Base-by-base conservation (phyloP, 768 basidiomycete species). In the Lentinula boryana region DNA sequence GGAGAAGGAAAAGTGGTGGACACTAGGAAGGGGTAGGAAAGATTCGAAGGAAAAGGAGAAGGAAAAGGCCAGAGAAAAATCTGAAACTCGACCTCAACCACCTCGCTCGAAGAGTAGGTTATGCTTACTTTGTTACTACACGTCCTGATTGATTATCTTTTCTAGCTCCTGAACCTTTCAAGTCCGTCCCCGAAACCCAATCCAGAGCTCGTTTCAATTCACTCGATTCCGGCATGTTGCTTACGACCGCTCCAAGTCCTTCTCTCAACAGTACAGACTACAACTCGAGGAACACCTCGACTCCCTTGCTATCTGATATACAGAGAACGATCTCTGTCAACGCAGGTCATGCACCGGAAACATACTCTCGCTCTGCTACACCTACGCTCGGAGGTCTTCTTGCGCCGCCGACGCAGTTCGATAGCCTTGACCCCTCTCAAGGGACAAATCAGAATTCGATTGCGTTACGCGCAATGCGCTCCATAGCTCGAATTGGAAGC, bases 1-100 rank as follows among this genome's bases (percentile, higher is more conserved):
- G 58, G 82, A 79, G 63, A 83, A 78, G 66, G 78, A 80, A 67
- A 88, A 85, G 70, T 93, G 90, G 89, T 93, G 90, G 91, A 92
- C 82, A 63, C 85, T 93, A 61, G 85, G 88, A 5, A 75, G 88
- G 13, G 88, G 88, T 9, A 73, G 87, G 65, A 91, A 86, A 68
- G 89, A 89, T 60, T 84, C 83, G 16, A 89, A 89, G 69, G 85
- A 86, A 67, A 83, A 82, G 71, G 77, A 74, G 15, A 79, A 79
- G 63, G 71, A 50, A 49, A 60, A 60, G 40, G 49, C 58, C 31
- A 58, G 55, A 43, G 64, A 63, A 18, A 70, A 71, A 49, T 64
- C 66, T 5, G 64, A 69, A 50, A 66, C 71, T 36, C 27, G 57
- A 62, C 32, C 5, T 44, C 8, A 52, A 33, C 60, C 71, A 31